Base-by-base conservation (phyloP, 2,329 filamentous ascomycete species). In the Pseudocercospora musae region DNA sequence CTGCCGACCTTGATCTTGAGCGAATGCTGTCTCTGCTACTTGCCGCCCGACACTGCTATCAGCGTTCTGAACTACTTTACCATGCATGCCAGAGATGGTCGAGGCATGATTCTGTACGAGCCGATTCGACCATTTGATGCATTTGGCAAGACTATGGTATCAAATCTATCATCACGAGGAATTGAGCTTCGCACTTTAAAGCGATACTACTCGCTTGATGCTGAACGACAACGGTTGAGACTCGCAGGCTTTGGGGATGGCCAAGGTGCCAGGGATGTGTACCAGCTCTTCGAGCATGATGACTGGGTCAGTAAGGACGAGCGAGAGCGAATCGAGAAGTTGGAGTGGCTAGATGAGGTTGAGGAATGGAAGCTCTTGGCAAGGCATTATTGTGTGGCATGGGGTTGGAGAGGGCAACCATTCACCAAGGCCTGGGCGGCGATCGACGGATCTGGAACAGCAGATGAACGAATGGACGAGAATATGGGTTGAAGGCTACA, bases 21-120 rank as follows among this genome's bases (percentile, higher is more conserved):
- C 0, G 95, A 99, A 77, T 98, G 95, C 81, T 99, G 95, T 74
- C 84, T 99, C 31, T 91, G 95, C 74, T 99, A 99, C 72, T 84
- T 99, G 1, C 82, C 88, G 8, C 83, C 87, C 0, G 71, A 82
- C 0, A 83, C 87, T 57, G 89, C 92, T 0, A 80, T 82, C 40
- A 68, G 70, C 63, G 73, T 78, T 27, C 70, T 78, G 27, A 68
- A 78, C n/a, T 73, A 76, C 73, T 54, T 77, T 18, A 78, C 74
- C 59, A 70, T 70, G 64, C 66, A 69, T 54, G 49, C 73, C 15
- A 56, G 62, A 44, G 87, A 66, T 69, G 84, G 76, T 0, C 71
- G 87, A 0, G 86, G 82, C 0, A 78, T 96, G 2, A 78, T 96
- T 42, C 77, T 98, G 25, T 99, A 99, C 79, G 95, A 99, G 74